Conservation (phyloP, 805 yeast genomes). For the Metschnikowia shivogae region DNA sequence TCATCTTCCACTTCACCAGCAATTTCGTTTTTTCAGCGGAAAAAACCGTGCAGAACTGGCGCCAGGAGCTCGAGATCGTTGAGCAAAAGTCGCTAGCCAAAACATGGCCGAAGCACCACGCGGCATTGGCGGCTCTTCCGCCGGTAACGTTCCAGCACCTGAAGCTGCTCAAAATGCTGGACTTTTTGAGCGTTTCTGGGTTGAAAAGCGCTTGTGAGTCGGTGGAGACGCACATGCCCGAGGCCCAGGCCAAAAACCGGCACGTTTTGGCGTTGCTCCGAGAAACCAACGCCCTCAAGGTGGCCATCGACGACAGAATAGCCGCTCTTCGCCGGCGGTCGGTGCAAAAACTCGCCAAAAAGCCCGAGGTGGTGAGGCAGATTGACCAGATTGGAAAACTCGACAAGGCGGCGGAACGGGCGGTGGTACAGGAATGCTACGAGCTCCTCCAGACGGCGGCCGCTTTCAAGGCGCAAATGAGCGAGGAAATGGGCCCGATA, state of each 20-base stretch:
- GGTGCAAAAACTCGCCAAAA: conserved; percentile 16
- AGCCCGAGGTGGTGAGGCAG: background rate
- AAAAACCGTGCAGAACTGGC: conserved; percentile 39
- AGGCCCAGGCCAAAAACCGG: conserved; percentile 27
- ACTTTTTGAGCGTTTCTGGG: background rate
- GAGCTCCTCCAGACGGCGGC: conserved; percentile 29
- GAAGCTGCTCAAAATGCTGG: conserved; percentile 19
- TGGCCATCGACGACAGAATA: conserved; percentile 36
- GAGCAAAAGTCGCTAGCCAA: conserved; percentile 40
- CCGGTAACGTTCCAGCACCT: conserved; percentile 25
- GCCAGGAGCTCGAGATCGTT: conserved; percentile 33
- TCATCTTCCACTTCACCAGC: conserved; percentile 47
- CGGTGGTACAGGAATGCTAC: conserved; percentile 20
- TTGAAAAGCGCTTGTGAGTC: conserved; percentile 7
- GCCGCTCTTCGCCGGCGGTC: conserved; percentile 41
- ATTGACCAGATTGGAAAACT: background rate
- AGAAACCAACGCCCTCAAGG: conserved; percentile 33
- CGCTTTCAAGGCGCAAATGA: conserved; percentile 27
- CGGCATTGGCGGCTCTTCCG: conserved; percentile 35
- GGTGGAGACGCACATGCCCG: conserved; percentile 27
- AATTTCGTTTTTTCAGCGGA: conserved; percentile 48
- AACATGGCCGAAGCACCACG: conserved; percentile 31
- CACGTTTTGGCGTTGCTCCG: conserved; percentile 33
- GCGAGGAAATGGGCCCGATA: conserved; percentile 20
- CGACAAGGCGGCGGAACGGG: background rate